Base-by-base conservation (phyloP, 805 yeast species). In the Phaffomyces antillensis region DNA sequence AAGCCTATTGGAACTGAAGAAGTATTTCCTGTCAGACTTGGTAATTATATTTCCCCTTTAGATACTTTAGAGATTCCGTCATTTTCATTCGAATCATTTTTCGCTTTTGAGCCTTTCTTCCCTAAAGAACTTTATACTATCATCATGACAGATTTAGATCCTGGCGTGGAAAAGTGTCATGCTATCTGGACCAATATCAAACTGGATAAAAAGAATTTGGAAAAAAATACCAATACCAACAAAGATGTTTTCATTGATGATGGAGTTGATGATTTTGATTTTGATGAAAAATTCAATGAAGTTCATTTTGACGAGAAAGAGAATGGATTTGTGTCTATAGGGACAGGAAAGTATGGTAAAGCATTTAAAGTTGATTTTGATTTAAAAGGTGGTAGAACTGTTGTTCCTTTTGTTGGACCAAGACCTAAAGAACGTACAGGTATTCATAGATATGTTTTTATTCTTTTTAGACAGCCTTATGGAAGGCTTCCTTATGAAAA, bases 121-220 rank as follows among this genome's bases (percentile, higher is more conserved):
- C 4, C 31, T 10, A 40, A 43, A 3, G 44, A 41, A 7, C 36
- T 36, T 10, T 56, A 48, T 37, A 35, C 51, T 1, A 33, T 56
- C 37, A 47, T 38, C 2, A 4, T 56, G 35, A 52, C 56, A 1
- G 58, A 54, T 40, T 45, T 46, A 17, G 50, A 43, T 38, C 48
- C 39, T 10, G 33, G 28, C 3, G 26, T n/a, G 18, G 44, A 50
- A 28, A 46, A 42, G n/a, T 44, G 47, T 16, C 51, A 48, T 39
- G 56, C 53, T 7, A 47, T 55, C 7, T 56, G 58, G 58, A 43
- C 45, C 13, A 54, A 56, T 37, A 32, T 53, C 6, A 33, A 17
- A 8, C 10, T 53, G 16, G 42, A 50, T 12, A 31, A 41, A 15
- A 38, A 45, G 3, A 34, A 48, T 13, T 11, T 49, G 23, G 23